Evolutionary conservation across 768 basidiomycete genomes (phyloP).

Genomic region (Lyophyllum atratum): DNA sequence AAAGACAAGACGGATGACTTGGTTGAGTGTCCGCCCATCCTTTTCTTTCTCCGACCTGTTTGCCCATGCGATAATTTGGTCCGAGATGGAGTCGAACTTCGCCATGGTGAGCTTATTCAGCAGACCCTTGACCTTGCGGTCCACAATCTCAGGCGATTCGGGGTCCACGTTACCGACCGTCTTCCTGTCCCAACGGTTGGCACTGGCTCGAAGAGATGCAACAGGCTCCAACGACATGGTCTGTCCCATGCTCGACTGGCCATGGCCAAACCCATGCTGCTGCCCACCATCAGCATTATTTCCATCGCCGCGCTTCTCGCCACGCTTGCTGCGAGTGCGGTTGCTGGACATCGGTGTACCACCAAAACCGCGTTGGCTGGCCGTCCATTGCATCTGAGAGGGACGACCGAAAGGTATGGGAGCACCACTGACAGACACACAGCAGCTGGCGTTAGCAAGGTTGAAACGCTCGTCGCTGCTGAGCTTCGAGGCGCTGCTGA

Average conservation of each 20-base stretch:
- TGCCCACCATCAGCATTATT: conserved; percentile 43
- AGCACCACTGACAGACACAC: conserved; percentile 57
- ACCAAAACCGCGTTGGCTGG: conserved; percentile 63
- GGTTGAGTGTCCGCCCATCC: conserved; percentile 91
- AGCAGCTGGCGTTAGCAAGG: conserved; percentile 45
- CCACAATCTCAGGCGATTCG: conserved; percentile 83
- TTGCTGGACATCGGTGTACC: conserved; percentile 49
- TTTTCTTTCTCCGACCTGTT: conserved; percentile 92
- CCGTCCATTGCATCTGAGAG: conserved; percentile 65
- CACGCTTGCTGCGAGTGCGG: conserved; percentile 80
- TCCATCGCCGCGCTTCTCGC: conserved; percentile 69
- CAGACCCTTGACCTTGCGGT: conserved; percentile 88
- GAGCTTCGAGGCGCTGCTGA: conserved; percentile 55
- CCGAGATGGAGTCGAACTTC: conserved; percentile 93
- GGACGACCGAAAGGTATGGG: conserved; percentile 56
- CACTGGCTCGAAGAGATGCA: conserved; percentile 74
- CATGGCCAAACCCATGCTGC: conserved; percentile 45
- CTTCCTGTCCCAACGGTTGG: conserved; percentile 82
- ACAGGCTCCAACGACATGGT: conserved; percentile 58
- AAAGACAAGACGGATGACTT: conserved; percentile 94
- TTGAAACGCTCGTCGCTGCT: conserved; percentile 73
- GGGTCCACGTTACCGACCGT: conserved; percentile 43
- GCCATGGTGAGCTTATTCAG: conserved; percentile 97
- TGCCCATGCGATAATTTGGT: conserved; percentile 94
- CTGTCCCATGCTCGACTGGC: conserved; percentile 27